These are phyloP conservation scores for Monilinia vaccinii-corymbosi DNA, from an alignment of 2,329 filamentous ascomycete genomes.

Conservation along the genomic window DNA sequence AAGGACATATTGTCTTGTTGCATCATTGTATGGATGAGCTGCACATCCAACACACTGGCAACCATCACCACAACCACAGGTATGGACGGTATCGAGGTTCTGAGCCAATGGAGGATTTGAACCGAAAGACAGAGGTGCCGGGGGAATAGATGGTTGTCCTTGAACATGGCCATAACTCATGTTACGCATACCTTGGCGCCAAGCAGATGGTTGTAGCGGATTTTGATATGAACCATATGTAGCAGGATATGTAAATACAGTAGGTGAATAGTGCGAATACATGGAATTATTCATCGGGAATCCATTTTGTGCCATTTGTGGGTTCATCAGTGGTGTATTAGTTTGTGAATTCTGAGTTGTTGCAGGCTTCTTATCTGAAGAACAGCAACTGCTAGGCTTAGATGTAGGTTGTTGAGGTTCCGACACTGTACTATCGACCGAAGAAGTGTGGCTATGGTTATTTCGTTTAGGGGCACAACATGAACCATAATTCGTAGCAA, in stretches of 20 bases:
- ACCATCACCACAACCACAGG: slow-evolving; percentile 54
- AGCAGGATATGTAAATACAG: slow-evolving; percentile 44
- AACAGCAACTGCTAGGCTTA: slow-evolving; percentile 32
- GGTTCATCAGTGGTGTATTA: slow-evolving; percentile 9
- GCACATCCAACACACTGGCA: slow-evolving; percentile 62
- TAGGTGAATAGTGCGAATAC: slow-evolving; percentile 27
- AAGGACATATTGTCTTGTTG: slow-evolving; percentile 46
- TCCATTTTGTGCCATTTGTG: slow-evolving; percentile 24
- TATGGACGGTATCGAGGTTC: slow-evolving; percentile 30
- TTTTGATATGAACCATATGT: slow-evolving; percentile 47
- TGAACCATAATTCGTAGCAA: slow-evolving; percentile 12
- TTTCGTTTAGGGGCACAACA: slow-evolving; percentile 20
- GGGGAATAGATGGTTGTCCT: slow-evolving; percentile 17
- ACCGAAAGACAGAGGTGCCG: slow-evolving; percentile 18
- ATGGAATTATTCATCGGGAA: slow-evolving; percentile 18
- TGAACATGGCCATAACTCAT: slow-evolving; percentile 30
- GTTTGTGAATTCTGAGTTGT: slow-evolving; percentile 17
- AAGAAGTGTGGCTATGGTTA: slow-evolving; percentile 19
- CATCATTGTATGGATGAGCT: slow-evolving; percentile 58
- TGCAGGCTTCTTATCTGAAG: slow-evolving; percentile 22
- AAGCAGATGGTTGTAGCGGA: slow-evolving; percentile 45
- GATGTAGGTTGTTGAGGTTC: slow-evolving; percentile 13
- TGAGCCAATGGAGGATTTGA: slow-evolving; percentile 32
- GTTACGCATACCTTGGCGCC: slow-evolving; percentile 39
- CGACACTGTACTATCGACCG: slow-evolving; percentile 19